Evolutionary conservation across 371 early-diverging fungal species (phyloP).

Genomic region (Mucor circinelloides): DNA sequence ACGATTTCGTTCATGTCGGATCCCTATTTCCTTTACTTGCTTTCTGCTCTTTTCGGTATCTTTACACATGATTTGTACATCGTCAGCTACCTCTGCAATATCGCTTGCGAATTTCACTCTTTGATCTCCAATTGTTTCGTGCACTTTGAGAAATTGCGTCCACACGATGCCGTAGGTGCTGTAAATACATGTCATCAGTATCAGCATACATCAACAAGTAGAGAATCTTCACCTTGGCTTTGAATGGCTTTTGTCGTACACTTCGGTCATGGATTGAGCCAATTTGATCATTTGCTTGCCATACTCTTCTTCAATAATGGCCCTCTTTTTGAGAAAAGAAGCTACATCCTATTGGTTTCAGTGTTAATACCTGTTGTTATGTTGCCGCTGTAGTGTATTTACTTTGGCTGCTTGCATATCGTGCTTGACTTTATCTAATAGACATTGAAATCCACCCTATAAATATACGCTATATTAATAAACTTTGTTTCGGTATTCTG

Average conservation of each 20-base stretch:
- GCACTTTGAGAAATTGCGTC: conserved; percentile 62
- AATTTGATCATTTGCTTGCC: conserved; percentile 53
- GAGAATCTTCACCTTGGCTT: conserved; percentile 35
- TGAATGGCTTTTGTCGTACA: conserved; percentile 35
- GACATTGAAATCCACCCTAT: conserved; percentile 42
- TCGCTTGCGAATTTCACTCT: conserved; percentile 61
- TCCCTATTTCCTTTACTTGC: conserved; percentile 75
- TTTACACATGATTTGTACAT: conserved; percentile 67
- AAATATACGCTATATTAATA: neutral
- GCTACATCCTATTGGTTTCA: conserved; percentile 38
- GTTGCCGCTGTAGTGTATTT: neutral
- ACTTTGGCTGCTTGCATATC: conserved; percentile 48
- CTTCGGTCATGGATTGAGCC: conserved; percentile 39
- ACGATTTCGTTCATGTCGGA: conserved; percentile 63
- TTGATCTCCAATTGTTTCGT: conserved; percentile 72
- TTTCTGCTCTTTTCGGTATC: conserved; percentile 80
- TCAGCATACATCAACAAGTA: neutral
- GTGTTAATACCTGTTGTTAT: neutral
- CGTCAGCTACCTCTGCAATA: conserved; percentile 69
- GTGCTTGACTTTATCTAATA: conserved; percentile 49
- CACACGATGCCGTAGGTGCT: conserved; percentile 61
- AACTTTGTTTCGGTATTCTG: neutral
- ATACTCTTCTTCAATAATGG: conserved; percentile 59
- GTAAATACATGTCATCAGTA: neutral
- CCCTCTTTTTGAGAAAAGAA: conserved; percentile 54